Base-by-base conservation (phyloP, 139 green algal species). In the Coelastrella sp. region DNA sequence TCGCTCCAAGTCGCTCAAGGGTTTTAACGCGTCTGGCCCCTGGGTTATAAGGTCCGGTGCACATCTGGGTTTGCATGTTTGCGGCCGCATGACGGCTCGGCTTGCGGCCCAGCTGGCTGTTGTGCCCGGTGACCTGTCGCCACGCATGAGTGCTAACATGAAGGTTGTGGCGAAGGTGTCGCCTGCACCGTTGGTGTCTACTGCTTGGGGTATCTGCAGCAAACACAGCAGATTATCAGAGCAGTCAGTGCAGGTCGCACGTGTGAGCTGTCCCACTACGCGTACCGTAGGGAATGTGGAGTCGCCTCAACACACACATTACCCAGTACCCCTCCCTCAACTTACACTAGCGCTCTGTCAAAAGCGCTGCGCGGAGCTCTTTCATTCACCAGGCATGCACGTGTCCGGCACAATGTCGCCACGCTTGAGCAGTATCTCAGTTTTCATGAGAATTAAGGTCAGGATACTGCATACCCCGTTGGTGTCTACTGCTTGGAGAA, bases 381-480 rank as follows among this genome's bases (percentile, higher is more conserved):
- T 47, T 47, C 32, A 47, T 47, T 47, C 32, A 47, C 32, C 32
- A 47, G 32, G 32, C 32, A 47, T 47, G 32, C 32, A 47, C 32
- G 78, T 73, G 0, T 86, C 92, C 3, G 95, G 95, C 71, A 77
- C 75, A 7, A 80, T 7, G 16, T 93, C 60, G 0, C 93, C 89
- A 3, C 90, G 71, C 60, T 87, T 91, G 64, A 95, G 80, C 5
- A 92, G 93, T 16, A 98, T 47, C 32, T 47, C 32, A 47, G 32
- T 47, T 47, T 47, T 84, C 95, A 97, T 96, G 92, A 96, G 97
- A 5, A 86, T 93, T 7, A 95, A 96, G 19, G 96, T 94, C 88
- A 98, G 98, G 0, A 94, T 96, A 91, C 98, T 96, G 0, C 96
- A 96, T 4, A 96, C 96, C 10, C 96, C 96, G 79, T 98, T 98